Evolutionary conservation across 23 red algal species (phyloP), one percentile per base, ranked within the genome.

Genomic region (Pyropia yezoensis): DNA sequence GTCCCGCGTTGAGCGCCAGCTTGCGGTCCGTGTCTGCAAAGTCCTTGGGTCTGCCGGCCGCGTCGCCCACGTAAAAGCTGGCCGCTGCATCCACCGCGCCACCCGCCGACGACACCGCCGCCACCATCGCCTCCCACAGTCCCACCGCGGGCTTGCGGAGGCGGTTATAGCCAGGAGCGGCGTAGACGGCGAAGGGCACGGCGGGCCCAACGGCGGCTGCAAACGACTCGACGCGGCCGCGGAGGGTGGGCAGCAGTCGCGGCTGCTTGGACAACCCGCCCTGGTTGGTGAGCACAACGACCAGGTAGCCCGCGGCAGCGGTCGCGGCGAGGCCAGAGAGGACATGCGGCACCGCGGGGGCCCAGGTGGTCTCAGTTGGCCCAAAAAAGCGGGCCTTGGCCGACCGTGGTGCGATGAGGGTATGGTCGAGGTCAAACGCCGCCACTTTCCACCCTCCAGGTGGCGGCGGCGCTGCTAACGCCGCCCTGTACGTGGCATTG

Each of bases 211-310:
- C 15, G 50, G 54, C 59, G 18, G 67, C 61, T 11, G 68, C 22
- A 49, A 89, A 62, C 16, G 58, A 61, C 14, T 79, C 68, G 61
- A 80, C 11, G 5, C 70, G 33, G 18, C 58, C 57, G 28, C 72
- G 68, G 52, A 89, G 54, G 30, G 77, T 71, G 13, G 49, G 20
- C 24, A 74, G 62, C 30, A 28, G 66, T 19, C 74, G 63, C 22
- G 63, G 59, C 18, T 75, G 68, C 50, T 54, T 73, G 6, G 59
- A 53, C 11, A 89, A 59, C 18, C 84, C 84, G 22, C 71, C 84
- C 60, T 89, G 84, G 50, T 89, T 89, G 27, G 73, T 89, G 59
- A 80, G 71, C 16, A 89, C 58, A 39, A 73, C 75, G 50, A 88
- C 33, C 53, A 89, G 20, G 22, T 55, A 78, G 25, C 74, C 84